Percentiles rank a stretch among this genome's conserved stretches.
Conservation (phyloP, 768 basidiomycete genomes). For the Lepiota venenata region DNA sequence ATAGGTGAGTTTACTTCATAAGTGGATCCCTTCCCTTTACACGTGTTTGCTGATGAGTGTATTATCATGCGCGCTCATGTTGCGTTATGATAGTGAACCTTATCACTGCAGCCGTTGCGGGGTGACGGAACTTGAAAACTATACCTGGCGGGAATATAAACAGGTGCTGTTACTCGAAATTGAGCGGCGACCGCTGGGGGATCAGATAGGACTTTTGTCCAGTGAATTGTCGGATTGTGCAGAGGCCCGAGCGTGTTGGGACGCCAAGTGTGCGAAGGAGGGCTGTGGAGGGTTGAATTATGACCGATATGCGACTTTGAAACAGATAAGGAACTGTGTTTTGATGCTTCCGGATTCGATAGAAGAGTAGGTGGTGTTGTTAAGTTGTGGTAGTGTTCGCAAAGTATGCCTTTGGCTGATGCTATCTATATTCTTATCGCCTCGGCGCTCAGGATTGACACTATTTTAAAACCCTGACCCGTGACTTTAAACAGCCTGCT, state of each 20-base stretch:
- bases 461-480: too few relatives aligned
- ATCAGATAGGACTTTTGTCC: constrained; percentile 39
- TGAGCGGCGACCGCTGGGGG: constrained; percentile 56
- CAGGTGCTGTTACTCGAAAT: constrained; percentile 53
- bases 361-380: constrained; percentile 18
- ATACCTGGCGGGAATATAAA: constrained; percentile 62
- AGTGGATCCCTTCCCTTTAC: too few relatives aligned
- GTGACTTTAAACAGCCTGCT: too few relatives aligned
- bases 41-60: too few relatives aligned
- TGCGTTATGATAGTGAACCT: constrained; percentile 20
- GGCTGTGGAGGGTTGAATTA: constrained; percentile 57
- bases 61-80: too few relatives aligned
- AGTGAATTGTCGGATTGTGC: constrained; percentile 53
- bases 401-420: too few relatives aligned
- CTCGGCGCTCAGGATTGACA: too few relatives aligned
- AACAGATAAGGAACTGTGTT: constrained; percentile 55
- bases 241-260: constrained; percentile 61
- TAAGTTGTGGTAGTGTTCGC: too few relatives aligned
- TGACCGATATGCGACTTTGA: constrained; percentile 54
- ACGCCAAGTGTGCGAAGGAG: constrained; percentile 46
- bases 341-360: constrained; percentile 44
- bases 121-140: constrained; percentile 48
- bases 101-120: constrained; percentile 55
- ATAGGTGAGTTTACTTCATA: constrained; percentile 27
- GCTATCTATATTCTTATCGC: too few relatives aligned